Percentiles rank a stretch among this genome's conserved stretches.
These are phyloP conservation scores for Podospora tetraspora DNA, from an alignment of 495 filamentous ascomycete species.

Conservation along the genomic window DNA sequence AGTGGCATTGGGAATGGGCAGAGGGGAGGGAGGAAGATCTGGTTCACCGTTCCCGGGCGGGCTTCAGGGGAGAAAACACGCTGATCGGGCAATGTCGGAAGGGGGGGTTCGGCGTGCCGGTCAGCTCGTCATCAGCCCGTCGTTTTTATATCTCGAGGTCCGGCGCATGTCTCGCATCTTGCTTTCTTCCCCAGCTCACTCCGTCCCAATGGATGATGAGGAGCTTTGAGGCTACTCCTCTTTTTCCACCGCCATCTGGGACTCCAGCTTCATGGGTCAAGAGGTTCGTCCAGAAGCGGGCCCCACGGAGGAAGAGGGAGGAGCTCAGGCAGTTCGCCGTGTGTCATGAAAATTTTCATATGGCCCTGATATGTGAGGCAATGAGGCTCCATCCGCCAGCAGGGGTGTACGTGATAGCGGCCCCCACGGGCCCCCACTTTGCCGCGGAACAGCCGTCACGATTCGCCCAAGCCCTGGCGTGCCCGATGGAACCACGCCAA, in stretches of 20 bases:
- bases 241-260: neutral
- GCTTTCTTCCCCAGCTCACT: neutral
- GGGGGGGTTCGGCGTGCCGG: conserved; percentile 2
- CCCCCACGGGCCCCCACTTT: conserved; percentile 27
- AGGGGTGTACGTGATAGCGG: neutral
- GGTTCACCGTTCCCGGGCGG: neutral
- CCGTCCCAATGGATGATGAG: neutral
- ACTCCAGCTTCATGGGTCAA: neutral
- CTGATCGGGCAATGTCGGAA: conserved; percentile 28
- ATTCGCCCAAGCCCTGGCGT: conserved; percentile 16
- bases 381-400: conserved; percentile 24
- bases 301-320: conserved; percentile 2
- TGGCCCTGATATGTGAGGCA: conserved; percentile 32
- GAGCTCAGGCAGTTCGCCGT: conserved; percentile 9
- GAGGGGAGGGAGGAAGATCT: conserved; percentile 1
- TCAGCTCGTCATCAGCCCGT: conserved; percentile 9
- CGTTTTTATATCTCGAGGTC: neutral
- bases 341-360: conserved; percentile 30
- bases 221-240: neutral
- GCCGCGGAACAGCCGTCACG: conserved; percentile 4
- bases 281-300: neutral
- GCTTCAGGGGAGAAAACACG: conserved; percentile 10
- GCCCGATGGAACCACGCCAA: conserved; percentile 4
- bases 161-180: neutral
- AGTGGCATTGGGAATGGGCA: conserved; percentile 15